Evolutionary conservation across 805 yeast genomes (phyloP), one percentile per base, ranked within the genome.

Genomic region (Starmerella tilneyi): DNA sequence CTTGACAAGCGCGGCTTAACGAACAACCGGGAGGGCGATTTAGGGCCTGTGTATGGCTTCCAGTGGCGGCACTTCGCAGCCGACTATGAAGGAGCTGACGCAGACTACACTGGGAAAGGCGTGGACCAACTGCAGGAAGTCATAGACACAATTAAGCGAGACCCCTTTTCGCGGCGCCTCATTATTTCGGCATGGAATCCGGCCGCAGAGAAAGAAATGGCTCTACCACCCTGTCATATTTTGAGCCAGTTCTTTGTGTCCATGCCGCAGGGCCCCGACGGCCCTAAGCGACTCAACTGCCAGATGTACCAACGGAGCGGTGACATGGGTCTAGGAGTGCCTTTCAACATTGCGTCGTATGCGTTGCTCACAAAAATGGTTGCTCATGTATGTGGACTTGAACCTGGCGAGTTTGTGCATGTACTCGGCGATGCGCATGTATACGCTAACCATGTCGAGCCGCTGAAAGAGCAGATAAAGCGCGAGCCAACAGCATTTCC

Each of bases 31-130:
- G 96, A 78, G 56, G 97, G 97, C 45, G 99, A 92, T 65, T 64
- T 92, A 55, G 99, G 99, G 1, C 98, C 99, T 1, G 96, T 92
- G 2, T 92, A 92, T 62, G 99, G 99, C 0, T 92, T 92, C 67
- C 99, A 92, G 64, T 92, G 99, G 99, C 78, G 99, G 58, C 98
- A 92, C 64, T 92, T 92, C 63, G 98, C 98, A 35, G 98, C 99
- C 5, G 78, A 83, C 54, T 92, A 92, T 62, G 69, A 59, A 26
- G 86, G 85, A 44, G 84, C 95, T 59, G 86, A 89, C 48, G 72
- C 88, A 3, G 94, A 92, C 59, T 92, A 92, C 59, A 60, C 81
- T 0, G 89, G 86, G 4, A 71, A 84, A 61, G 99, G 99, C 11
- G 80, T 76, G 46, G 99, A 92, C 62, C 99, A 92, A 67, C 69